Conservation (phyloP, 2,329 filamentous ascomycete species). For the Atkinsonella texensis region DNA sequence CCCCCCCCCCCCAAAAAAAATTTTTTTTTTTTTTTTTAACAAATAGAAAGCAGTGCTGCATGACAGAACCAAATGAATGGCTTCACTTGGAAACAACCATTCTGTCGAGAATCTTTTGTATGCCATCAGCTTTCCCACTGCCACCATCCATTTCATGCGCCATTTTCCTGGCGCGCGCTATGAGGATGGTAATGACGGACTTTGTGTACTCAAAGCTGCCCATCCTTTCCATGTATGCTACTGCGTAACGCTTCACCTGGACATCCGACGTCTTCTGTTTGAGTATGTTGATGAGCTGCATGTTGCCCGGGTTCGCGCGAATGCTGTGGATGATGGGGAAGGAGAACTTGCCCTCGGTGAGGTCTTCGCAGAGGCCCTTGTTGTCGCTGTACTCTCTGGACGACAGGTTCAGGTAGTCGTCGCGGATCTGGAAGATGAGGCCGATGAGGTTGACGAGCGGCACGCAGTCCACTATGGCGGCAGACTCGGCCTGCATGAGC, state of each 20-base stretch:
- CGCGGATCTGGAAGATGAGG: constrained; percentile 79
- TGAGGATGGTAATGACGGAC: constrained; percentile 51
- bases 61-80: neutral
- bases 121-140: constrained; percentile 40
- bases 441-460: constrained; percentile 78
- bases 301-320: constrained; percentile 57
- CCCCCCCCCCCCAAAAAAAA: too few relatives aligned
- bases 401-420: constrained; percentile 86
- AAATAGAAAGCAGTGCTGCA: too few relatives aligned
- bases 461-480: constrained; percentile 52
- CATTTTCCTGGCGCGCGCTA: constrained; percentile 49
- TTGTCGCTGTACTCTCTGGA: constrained; percentile 67
- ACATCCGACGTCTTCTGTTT: constrained; percentile 80
- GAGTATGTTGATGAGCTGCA: constrained; percentile 81
- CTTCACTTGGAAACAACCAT: constrained; percentile 30
- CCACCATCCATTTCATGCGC: constrained; percentile 54
- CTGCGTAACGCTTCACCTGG: constrained; percentile 83
- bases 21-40: too few relatives aligned
- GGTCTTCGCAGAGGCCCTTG: constrained; percentile 89
- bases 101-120: constrained; percentile 57
- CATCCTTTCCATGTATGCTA: constrained; percentile 79
- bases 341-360: constrained; percentile 94
- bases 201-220: constrained; percentile 83
- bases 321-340: constrained; percentile 95
- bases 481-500: constrained; percentile 70